Evolutionary conservation across 495 filamentous ascomycete species (phyloP).

Genomic region (Friedmanniomyces simplex): DNA sequence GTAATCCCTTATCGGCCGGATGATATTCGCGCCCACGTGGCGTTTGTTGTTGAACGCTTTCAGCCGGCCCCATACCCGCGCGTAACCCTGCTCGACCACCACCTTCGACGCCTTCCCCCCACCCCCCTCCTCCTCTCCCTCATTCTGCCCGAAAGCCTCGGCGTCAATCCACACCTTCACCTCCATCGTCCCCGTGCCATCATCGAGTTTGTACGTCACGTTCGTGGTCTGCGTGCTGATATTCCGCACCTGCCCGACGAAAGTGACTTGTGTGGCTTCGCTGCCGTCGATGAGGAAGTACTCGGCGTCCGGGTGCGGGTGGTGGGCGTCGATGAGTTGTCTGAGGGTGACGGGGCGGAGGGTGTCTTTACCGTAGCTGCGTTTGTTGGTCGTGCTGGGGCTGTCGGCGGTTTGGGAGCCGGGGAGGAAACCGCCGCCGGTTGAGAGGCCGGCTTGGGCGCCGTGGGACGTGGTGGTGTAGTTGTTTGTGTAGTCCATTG

Average conservation of each 20-base stretch:
- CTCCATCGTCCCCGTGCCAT: slow-evolving; percentile 87
- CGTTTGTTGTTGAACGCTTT: slow-evolving; percentile 69
- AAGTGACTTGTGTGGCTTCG: slow-evolving; percentile 56
- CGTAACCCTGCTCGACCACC: slow-evolving; percentile 62
- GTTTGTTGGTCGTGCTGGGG: slow-evolving; percentile 22
- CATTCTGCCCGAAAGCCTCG: slow-evolving; percentile 19
- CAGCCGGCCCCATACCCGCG: slow-evolving; percentile 69
- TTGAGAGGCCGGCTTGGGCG: slow-evolving; percentile 46
- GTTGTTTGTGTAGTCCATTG: slow-evolving; percentile 10
- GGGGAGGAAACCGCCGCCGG: slow-evolving; percentile 57
- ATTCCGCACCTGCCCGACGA: slow-evolving; percentile 82
- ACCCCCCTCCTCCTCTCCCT: slow-evolving; percentile 18
- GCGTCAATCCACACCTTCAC: slow-evolving; percentile 85
- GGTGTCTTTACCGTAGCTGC: slow-evolving; percentile 49
- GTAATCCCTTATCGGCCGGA: slow-evolving; percentile 67
- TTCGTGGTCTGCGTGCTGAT: slow-evolving; percentile 82
- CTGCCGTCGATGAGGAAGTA: slow-evolving; percentile 65
- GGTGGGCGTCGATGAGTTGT: slow-evolving; percentile 72
- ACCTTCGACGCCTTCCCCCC: slow-evolving; percentile 41
- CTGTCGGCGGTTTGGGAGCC: slow-evolving; percentile 39
- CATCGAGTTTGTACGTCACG: slow-evolving; percentile 83
- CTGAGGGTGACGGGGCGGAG: slow-evolving; percentile 91
- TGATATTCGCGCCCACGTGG: slow-evolving; percentile 68
- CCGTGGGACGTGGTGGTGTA: slow-evolving; percentile 51
- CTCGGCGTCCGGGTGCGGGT: slow-evolving; percentile 59